Conservation (phyloP, 2,329 filamentous ascomycete genomes). For the Cladosporium sp. region DNA sequence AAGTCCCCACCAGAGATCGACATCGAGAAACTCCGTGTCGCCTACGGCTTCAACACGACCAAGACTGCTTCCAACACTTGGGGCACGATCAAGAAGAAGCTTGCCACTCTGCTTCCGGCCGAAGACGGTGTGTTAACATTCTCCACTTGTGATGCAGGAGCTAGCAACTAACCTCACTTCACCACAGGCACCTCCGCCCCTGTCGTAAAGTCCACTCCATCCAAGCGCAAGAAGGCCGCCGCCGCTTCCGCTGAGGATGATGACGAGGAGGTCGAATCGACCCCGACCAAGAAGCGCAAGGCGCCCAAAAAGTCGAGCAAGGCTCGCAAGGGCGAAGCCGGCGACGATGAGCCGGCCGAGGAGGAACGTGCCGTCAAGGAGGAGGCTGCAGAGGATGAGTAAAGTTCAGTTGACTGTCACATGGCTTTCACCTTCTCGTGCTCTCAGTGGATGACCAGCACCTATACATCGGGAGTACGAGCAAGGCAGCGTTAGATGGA, state of each 20-base stretch:
- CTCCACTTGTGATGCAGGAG: neutral
- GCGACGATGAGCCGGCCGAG: constrained; percentile 3
- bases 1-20: constrained; percentile 32
- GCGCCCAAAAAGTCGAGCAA: neutral
- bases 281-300: constrained; percentile 18
- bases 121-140: constrained; percentile 14
- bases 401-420: too few relatives aligned
- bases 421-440: too few relatives aligned
- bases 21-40: constrained; percentile 24
- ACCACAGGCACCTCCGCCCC: constrained; percentile 2
- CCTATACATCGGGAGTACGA: too few relatives aligned
- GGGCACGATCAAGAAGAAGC: constrained; percentile 32
- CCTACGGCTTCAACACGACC: constrained; percentile 27
- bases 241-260: constrained; percentile 10
- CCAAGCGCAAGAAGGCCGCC: constrained; percentile 29
- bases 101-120: constrained; percentile 18
- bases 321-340: neutral
- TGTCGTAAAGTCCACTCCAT: constrained; percentile 14
- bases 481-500: too few relatives aligned
- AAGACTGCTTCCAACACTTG: constrained; percentile 33
- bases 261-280: neutral
- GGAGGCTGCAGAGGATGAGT: neutral
- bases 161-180: neutral
- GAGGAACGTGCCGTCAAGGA: neutral
- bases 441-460: too few relatives aligned